phyloP scores from a whole-genome alignment of 2,329 filamentous ascomycete genomes.

The Cladosporium sp. region DNA sequence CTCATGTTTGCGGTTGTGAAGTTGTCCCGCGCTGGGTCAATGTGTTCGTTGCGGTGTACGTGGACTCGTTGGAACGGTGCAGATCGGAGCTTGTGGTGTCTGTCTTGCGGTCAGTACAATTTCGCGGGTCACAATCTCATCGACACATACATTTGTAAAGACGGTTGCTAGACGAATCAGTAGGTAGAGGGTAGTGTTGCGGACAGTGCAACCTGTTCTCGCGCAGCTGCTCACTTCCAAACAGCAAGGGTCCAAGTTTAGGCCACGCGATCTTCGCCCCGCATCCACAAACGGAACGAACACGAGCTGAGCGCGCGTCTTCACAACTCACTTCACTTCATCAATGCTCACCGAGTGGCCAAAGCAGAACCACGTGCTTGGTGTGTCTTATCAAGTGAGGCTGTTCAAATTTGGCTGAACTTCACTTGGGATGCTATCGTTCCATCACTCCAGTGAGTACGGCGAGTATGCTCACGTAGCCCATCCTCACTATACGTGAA shows the following conservation, averaged over 20 bases:
- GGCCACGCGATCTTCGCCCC: constrained; percentile 7
- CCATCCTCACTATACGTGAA: not conserved
- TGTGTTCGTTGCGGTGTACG: constrained; percentile 13
- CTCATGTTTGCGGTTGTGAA: constrained; percentile 23
- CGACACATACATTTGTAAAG: not conserved
- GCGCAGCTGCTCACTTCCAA: constrained; percentile 7
- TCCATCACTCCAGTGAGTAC: not conserved
- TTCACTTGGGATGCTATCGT: not conserved
- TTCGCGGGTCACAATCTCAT: no score
- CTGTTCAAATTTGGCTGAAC: not conserved
- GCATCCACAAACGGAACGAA: constrained; percentile 5
- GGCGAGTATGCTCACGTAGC: not conserved
- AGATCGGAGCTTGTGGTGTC: not conserved
- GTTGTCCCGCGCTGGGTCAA: constrained; percentile 8
- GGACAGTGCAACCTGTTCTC: constrained; percentile 16
- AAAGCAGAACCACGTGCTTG: not conserved
- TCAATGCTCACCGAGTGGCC: not conserved
- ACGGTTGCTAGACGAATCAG: not conserved
- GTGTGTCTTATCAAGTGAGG: not conserved
- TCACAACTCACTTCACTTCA: constrained; percentile 12
- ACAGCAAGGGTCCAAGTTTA: constrained; percentile 11
- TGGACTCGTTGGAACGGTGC: constrained; percentile 7
- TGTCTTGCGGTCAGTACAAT: not conserved
- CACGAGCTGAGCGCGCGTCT: not conserved
- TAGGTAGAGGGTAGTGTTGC: not conserved